Evolutionary conservation across 2,329 filamentous ascomycete species (phyloP), one percentile per base, ranked within the genome.

Genomic region (Xylariaceae sp.): DNA sequence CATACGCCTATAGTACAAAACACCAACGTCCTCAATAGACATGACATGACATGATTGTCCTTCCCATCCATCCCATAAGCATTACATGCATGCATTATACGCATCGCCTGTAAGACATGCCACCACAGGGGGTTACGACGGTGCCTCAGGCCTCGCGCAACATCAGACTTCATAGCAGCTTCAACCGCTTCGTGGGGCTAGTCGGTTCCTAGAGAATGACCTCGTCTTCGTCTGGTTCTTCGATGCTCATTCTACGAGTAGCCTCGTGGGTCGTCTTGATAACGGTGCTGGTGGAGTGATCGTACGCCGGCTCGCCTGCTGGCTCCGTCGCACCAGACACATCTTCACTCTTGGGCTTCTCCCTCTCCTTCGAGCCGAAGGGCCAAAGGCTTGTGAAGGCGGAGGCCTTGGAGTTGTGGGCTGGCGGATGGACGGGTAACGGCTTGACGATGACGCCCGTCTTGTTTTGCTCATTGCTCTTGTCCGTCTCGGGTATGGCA

Each of bases 401-500:
- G 30, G 71, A 73, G 39, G 68, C 69, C 59, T 74, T 74, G 48
- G 68, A 67, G 39, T 72, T 75, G 23, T 72, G 68, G 13, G 69
- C 74, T 8, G 77, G 74, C 1, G 81, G 81, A 56, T 85, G 80
- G 5, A 84, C 75, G 0, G 80, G 77, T 2, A 84, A 74, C 2
- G 83, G 83, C 64, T 82, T 80, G 57, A 85, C 72, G 2, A 85
- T 75, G n/a, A 80, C 74, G 18, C 68, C 62, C 17, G 55, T 60
- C 56, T 63, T 69, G 15, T 61, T 65, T 51, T 65, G 54, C 59
- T 64, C 47, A n/a, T 60, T 65, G n/a, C 70, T 67, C 53, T 69
- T 69, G 39, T 74, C 75, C 54, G 80, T 75, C 69, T 86, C 84
- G 9, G 85, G 82, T 75, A 88, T 84, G 64, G 84, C 85, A 66